These are phyloP conservation scores for Exidia glandulosa DNA, from an alignment of 768 basidiomycete species.

Conservation along the genomic window DNA sequence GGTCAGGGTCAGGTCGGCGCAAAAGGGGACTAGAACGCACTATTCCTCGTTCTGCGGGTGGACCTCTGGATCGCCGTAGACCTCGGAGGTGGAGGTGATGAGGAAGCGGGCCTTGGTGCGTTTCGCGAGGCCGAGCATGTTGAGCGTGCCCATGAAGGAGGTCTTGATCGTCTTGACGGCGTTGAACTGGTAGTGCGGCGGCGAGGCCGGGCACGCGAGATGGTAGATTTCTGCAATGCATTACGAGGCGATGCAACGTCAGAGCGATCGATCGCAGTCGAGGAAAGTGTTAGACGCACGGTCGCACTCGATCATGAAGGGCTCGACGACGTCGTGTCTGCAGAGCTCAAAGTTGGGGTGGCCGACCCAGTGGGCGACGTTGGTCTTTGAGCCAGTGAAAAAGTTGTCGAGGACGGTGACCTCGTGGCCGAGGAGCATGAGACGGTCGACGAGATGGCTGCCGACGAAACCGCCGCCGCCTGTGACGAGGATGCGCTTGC, in stretches of 20 bases:
- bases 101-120: slow-evolving; percentile 96
- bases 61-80: slow-evolving; percentile 97
- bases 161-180: slow-evolving; percentile 98
- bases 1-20: slow-evolving; percentile 6
- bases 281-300: slow-evolving; percentile 53
- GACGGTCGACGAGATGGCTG: slow-evolving; percentile 92
- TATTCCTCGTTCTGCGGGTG: slow-evolving; percentile 96
- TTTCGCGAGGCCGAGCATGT: slow-evolving; percentile 98
- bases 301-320: slow-evolving; percentile 98
- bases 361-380: slow-evolving; percentile 89
- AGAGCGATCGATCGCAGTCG: not conserved
- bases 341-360: slow-evolving; percentile 99
- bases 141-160: slow-evolving; percentile 94
- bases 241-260: slow-evolving; percentile 1
- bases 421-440: slow-evolving; percentile 97
- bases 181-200: slow-evolving; percentile 96
- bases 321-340: slow-evolving; percentile 93
- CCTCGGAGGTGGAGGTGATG: slow-evolving; percentile 95
- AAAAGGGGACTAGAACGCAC: slow-evolving; percentile 33
- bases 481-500: slow-evolving; percentile 89
- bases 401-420: slow-evolving; percentile 98
- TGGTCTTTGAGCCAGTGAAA: slow-evolving; percentile 97
- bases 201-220: slow-evolving; percentile 94
- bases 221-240: slow-evolving; percentile 80
- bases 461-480: slow-evolving; percentile 99